A percentile compares a stretch with the other conserved stretches of the same genome.
Evolutionary conservation across 179 eudicot species (phyloP).

Genomic region (Silene coronaria): DNA sequence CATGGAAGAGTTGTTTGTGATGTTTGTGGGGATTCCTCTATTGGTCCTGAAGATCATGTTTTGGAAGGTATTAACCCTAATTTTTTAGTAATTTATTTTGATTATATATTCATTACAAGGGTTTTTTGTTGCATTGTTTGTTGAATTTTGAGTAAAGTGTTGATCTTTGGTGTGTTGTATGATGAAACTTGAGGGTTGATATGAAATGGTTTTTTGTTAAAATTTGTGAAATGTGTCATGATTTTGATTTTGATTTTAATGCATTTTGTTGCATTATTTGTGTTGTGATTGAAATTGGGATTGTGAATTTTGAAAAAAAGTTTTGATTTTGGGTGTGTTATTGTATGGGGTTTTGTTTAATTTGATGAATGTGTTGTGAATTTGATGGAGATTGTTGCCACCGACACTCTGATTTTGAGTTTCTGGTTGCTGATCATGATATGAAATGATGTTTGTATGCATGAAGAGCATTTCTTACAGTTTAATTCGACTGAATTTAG

Average conservation of each 20-base stretch:
- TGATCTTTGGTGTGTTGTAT: background rate
- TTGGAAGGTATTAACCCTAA: slow-evolving; percentile 41
- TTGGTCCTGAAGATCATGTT: slow-evolving; percentile 94
- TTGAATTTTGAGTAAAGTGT: slow-evolving; percentile 11
- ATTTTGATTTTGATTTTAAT: slow-evolving; percentile 8
- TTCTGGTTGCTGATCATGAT: slow-evolving; percentile 12
- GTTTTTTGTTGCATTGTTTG: background rate
- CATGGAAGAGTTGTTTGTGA: slow-evolving; percentile 92
- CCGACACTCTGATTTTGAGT: slow-evolving; percentile 22
- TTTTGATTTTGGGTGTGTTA: slow-evolving; percentile 7
- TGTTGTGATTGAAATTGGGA: background rate
- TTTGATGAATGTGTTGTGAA: background rate
- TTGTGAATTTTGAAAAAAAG: background rate
- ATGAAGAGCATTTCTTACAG: background rate
- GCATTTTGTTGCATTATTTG: background rate
- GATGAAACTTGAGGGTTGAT: background rate
- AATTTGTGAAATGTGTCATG: background rate
- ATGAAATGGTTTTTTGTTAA: slow-evolving; percentile 20
- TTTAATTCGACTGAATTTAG: background rate
- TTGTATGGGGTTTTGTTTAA: slow-evolving; percentile 17
- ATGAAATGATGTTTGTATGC: background rate
- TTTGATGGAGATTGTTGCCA: slow-evolving; percentile 14
- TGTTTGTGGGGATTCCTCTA: slow-evolving; percentile 85
- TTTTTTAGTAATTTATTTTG: background rate
- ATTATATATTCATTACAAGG: background rate